A percentile compares a stretch with the other conserved stretches of the same genome.
Evolutionary conservation across 305 asterid genomes (phyloP).

Genomic region (Ajuga reptans): DNA sequence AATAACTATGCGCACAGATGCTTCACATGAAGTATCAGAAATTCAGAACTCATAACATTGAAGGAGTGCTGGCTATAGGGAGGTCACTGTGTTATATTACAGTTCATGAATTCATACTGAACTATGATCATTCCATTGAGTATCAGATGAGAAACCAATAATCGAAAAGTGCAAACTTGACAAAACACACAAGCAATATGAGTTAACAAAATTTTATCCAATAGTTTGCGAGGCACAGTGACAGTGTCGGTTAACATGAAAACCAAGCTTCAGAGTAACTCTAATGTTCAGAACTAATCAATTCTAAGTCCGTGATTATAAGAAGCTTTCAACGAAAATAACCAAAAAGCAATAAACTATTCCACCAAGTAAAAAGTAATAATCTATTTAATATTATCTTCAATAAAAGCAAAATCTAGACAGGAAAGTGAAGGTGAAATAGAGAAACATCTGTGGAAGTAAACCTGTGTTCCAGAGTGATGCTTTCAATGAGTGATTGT

Average conservation of each 20-base stretch:
- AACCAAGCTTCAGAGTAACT: not conserved
- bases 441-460: not conserved
- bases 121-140: not conserved
- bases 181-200: not conserved
- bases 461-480: conserved; percentile 88
- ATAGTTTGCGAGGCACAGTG: not conserved
- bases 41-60: not conserved
- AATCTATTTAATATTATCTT: not conserved
- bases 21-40: not conserved
- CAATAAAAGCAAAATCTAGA: not conserved
- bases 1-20: not conserved
- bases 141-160: not conserved
- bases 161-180: not conserved
- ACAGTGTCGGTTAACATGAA: not conserved
- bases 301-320: not conserved
- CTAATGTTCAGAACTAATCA: not conserved
- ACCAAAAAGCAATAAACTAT: not conserved
- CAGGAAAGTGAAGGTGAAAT: not conserved
- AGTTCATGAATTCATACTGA: not conserved
- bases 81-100: not conserved
- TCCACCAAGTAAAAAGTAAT: not conserved
- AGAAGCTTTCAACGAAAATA: not conserved
- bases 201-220: not conserved
- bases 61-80: not conserved
- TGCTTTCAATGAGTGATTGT: conserved; percentile 88